Base-by-base conservation (phyloP, 2,329 filamentous ascomycete species). In the Pseudogymnoascus sp. region DNA sequence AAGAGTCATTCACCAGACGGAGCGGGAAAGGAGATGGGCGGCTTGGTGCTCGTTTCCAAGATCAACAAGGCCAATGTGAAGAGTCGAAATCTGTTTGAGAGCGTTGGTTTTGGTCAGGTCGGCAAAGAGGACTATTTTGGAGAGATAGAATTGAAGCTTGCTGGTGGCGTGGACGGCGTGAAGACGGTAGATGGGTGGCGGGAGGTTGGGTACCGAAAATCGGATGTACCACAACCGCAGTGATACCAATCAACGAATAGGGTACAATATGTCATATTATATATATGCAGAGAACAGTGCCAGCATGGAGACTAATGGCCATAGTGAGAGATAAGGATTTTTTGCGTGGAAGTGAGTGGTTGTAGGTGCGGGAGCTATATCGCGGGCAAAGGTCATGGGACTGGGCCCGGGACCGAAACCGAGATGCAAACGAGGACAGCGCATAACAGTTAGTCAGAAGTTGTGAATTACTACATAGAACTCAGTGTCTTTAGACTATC, bases 71-170 rank as follows among this genome's bases (percentile, higher is more conserved):
- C 70, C 8, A 89, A 89, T 73, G 64, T 61, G 30, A 72, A 76
- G 20, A 88, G 85, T 68, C 74, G 88, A 60, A 71, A 70, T 7
- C 70, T 89, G 16, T 89, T 89, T 71, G 80, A 85, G 66, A 77
- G 78, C 32, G 64, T 85, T 9, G 81, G 81, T 0, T 89, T 89
- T 70, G 66, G 67, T 60, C 81, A 76, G 69, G 73, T 77, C 7
- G 63, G 64, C 3, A 73, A 74, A 60, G 75, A 80, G 25, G 88
- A 86, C 71, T 88, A 83, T 71, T 89, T 89, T 76, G 84, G 84
- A 0, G 86, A 89, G 71, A 74, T 86, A 63, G 86, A 89, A 72
- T 68, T 88, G 41, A 60, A 60, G 58, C 38, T 60, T 7, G 18
- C 34, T 25, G 39, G 22, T 2, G 58, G 25, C 2, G 14, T 60